Evolutionary conservation across 2,329 filamentous ascomycete genomes (phyloP), one percentile per base, ranked within the genome.

Genomic region (Calonectria naviculata): DNA sequence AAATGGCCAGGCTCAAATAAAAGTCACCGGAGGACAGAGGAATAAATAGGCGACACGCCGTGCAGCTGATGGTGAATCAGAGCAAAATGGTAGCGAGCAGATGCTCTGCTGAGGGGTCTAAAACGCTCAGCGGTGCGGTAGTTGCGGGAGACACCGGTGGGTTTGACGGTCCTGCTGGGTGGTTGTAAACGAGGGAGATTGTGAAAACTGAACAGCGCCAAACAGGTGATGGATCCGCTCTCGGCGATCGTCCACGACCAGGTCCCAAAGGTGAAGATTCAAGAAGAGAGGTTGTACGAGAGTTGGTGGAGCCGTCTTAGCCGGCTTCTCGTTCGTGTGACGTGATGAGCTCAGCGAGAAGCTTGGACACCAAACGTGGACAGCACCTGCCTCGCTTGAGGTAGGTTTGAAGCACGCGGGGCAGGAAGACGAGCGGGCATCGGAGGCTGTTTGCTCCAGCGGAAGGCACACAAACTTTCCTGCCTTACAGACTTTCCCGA

Each of bases 311-410:
- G 72, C 64, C 65, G 58, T 71, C 62, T 47, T 64, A 65, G 60
- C 66, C 61, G 70, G 70, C 65, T 38, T 58, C 62, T 61, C 46
- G 63, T 49, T 74, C 63, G 72, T 70, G 76, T 78, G 75, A 77
- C 74, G 71, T 78, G 75, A 78, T 73, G 68, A 74, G 68, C 68
- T 70, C 71, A 73, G 71, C 71, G 65, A 67, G 66, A 72, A 77
- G 75, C 65, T 71, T 71, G 68, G 68, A 68, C 68, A 28, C 47
- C 46, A 24, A 38, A 65, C 60, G n/a, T 46, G 56, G 58, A 58
- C 56, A 66, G 54, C 41, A 65, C 54, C 31, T 52, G 36, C 56
- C 49, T 65, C 47, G 31, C 46, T 47, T 64, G 56, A 44, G 36
- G 38, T 46, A 52, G 44, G 44, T 28, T 44, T 61, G 17, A 52